Percentiles rank a stretch among this genome's conserved stretches.
Evolutionary conservation across 2,329 filamentous ascomycete genomes (phyloP).

Genomic region (Botryosphaeria dothidea): DNA sequence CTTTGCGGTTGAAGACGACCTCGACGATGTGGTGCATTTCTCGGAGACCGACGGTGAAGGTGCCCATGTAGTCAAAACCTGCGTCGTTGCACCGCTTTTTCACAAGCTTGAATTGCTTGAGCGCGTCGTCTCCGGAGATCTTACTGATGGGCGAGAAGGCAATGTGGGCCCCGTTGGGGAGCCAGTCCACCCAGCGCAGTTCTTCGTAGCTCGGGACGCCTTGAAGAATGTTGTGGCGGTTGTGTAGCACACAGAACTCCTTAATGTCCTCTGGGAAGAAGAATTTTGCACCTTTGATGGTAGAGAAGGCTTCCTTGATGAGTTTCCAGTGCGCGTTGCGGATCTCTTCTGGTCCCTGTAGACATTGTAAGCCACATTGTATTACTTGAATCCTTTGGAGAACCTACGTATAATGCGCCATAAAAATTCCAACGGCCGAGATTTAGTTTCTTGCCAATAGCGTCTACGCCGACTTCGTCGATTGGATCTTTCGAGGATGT

Average conservation of each 20-base stretch:
- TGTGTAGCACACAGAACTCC: constrained; percentile 33
- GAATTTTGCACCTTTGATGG: constrained; percentile 34
- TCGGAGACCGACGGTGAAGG: constrained; percentile 32
- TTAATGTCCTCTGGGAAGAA: constrained; percentile 38
- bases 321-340: constrained; percentile 35
- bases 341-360: constrained; percentile 21
- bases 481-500: constrained; percentile 34
- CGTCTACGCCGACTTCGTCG: constrained; percentile 42
- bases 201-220: constrained; percentile 37
- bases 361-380: not conserved
- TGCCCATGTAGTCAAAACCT: constrained; percentile 28
- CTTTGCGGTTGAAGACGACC: constrained; percentile 34
- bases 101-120: constrained; percentile 36
- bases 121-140: constrained; percentile 46
- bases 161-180: constrained; percentile 47
- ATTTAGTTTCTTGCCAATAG: constrained; percentile 41
- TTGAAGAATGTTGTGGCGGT: constrained; percentile 24
- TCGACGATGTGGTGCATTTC: constrained; percentile 47
- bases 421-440: constrained; percentile 53
- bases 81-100: constrained; percentile 25
- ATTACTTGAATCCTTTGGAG: too few species aligned
- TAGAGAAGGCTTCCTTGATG: constrained; percentile 37
- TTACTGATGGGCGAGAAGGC: constrained; percentile 50
- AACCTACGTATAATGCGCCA: constrained; percentile 37
- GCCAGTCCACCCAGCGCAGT: constrained; percentile 40